These are phyloP conservation scores for Cavenderia fasciculata DNA, from an alignment of 78 protist species.

Conservation along the genomic window DNA sequence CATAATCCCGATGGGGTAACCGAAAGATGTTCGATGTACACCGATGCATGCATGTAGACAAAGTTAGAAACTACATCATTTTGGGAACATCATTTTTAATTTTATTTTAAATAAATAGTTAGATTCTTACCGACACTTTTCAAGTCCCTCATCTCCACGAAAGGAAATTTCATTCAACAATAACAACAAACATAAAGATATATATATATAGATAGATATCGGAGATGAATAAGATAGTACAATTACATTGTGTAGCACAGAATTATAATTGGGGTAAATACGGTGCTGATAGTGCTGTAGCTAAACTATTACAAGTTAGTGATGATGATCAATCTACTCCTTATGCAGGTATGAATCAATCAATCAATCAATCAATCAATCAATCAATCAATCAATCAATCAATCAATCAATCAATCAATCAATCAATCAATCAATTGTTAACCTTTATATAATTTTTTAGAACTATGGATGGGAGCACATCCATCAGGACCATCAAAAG, in stretches of 20 bases:
- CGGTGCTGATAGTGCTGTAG: constrained; percentile 85
- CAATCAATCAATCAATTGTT: neutral
- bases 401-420: neutral
- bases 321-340: constrained; percentile 38
- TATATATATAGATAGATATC: too few relatives aligned
- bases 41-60: too few relatives aligned
- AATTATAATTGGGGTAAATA: constrained; percentile 94
- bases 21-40: too few relatives aligned
- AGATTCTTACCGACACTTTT: too few relatives aligned
- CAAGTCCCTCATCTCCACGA: too few relatives aligned
- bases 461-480: constrained; percentile 99
- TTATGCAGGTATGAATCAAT: constrained; percentile 87
- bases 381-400: constrained; percentile 1
- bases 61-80: too few relatives aligned
- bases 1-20: too few relatives aligned
- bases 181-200: too few relatives aligned
- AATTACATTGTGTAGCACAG: constrained; percentile 80
- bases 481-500: constrained; percentile 87
- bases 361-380: constrained; percentile 1
- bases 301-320: constrained; percentile 29
- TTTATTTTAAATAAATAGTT: too few relatives aligned
- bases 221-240: constrained; percentile 60
- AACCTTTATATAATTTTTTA: constrained; percentile 21
- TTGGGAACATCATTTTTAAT: too few relatives aligned
- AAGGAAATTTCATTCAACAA: too few relatives aligned